These are phyloP conservation scores for Cucumis hystrix DNA, from an alignment of 306 rosid species.

Conservation along the genomic window DNA sequence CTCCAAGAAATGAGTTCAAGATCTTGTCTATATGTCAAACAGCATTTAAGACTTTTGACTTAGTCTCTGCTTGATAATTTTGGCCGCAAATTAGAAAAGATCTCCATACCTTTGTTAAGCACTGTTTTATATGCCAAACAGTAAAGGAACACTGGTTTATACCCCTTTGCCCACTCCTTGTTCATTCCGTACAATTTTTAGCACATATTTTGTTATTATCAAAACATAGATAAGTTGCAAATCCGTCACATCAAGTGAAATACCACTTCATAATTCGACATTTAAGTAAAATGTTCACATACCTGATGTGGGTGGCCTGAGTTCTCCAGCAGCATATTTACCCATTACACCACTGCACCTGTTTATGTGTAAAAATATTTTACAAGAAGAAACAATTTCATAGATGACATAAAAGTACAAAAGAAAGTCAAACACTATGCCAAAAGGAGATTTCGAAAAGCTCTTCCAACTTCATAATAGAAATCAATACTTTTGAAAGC, in stretches of 20 bases:
- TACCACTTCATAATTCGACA: neutral
- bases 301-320: slow-evolving; percentile 82
- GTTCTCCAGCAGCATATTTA: slow-evolving; percentile 97
- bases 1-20: no score
- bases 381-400: neutral
- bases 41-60: no score
- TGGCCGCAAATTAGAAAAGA: no score
- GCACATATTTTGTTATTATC: no score
- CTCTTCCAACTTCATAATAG: neutral
- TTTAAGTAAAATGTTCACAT: slow-evolving; percentile 6
- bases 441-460: neutral
- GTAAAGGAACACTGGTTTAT: no score
- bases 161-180: neutral
- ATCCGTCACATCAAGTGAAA: neutral
- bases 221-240: neutral
- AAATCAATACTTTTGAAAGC: neutral
- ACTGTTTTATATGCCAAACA: no score
- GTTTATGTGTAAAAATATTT: slow-evolving; percentile 16
- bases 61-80: no score
- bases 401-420: neutral
- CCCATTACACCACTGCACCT: slow-evolving; percentile 99
- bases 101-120: no score
- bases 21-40: no score
- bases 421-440: neutral
- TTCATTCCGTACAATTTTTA: neutral